Conservation (phyloP, 176 grass and related monocot genomes). For the Themeda triandra region DNA sequence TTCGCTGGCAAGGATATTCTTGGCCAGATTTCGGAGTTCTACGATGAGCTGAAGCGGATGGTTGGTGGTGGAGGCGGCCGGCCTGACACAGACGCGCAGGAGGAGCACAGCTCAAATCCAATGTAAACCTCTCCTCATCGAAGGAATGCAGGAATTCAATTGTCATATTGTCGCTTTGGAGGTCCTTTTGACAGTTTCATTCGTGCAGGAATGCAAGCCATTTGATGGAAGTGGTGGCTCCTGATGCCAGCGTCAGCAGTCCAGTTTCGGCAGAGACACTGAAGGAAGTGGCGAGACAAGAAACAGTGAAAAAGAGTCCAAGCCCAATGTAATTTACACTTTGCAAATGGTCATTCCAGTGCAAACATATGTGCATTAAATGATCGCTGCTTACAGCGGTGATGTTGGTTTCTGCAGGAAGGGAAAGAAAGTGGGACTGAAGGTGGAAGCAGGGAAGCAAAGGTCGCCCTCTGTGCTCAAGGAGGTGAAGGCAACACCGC, state of each 20-base stretch:
- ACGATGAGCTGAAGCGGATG: constrained; percentile 87
- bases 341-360: not conserved
- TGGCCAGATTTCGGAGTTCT: constrained; percentile 92
- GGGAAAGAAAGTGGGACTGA: constrained; percentile 45
- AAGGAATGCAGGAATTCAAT: not conserved
- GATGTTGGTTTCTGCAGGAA: constrained; percentile 37
- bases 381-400: not conserved
- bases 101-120: constrained; percentile 20
- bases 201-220: constrained; percentile 23
- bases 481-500: constrained; percentile 80
- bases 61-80: constrained; percentile 27
- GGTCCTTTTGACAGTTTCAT: constrained; percentile 29
- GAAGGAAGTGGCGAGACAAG: constrained; percentile 30
- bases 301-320: constrained; percentile 33
- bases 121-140: constrained; percentile 23
- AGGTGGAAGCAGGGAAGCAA: constrained; percentile 50
- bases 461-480: constrained; percentile 54
- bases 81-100: constrained; percentile 14
- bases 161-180: not conserved
- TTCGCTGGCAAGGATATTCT: constrained; percentile 89
- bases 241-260: not conserved
- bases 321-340: constrained; percentile 32
- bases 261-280: not conserved
- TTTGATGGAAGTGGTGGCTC: constrained; percentile 15
- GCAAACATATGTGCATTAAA: not conserved